Evolutionary conservation across 371 early-diverging fungal species (phyloP).

Genomic region (Mucor saturninus): DNA sequence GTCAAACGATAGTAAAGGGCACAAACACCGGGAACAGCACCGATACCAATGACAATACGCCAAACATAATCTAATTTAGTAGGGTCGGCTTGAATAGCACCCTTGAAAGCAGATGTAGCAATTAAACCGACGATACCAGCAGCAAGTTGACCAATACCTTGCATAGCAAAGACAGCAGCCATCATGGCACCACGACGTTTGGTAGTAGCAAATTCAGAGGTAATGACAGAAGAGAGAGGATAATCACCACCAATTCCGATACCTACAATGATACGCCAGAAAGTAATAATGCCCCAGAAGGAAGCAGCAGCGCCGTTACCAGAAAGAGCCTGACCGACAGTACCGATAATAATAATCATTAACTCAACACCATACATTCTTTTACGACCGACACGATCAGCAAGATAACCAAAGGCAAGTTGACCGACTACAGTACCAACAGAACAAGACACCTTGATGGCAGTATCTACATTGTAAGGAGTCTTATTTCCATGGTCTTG

Average conservation of each 20-base stretch:
- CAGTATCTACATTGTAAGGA: conserved; percentile 67
- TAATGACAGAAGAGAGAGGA: conserved; percentile 79
- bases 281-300: conserved; percentile 69
- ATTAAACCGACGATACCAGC: conserved; percentile 73
- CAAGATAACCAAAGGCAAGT: conserved; percentile 76
- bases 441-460: conserved; percentile 75
- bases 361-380: conserved; percentile 84
- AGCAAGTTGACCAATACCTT: conserved; percentile 79
- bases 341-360: conserved; percentile 75
- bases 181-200: conserved; percentile 83
- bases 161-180: conserved; percentile 87
- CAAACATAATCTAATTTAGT: conserved; percentile 75
- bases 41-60: conserved; percentile 75
- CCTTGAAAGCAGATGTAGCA: conserved; percentile 60
- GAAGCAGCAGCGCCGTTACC: conserved; percentile 59
- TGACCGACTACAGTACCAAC: conserved; percentile 83
- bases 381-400: conserved; percentile 82
- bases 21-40: conserved; percentile 70
- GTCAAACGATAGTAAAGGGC: conserved; percentile 77
- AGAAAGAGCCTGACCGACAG: conserved; percentile 73
- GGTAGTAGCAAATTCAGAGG: conserved; percentile 81
- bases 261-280: conserved; percentile 81
- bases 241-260: conserved; percentile 84
- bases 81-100: conserved; percentile 56
- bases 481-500: conserved; percentile 34